Evolutionary conservation across 176 grass and related monocot species (phyloP).

Genomic region (Raddia guianensis): DNA sequence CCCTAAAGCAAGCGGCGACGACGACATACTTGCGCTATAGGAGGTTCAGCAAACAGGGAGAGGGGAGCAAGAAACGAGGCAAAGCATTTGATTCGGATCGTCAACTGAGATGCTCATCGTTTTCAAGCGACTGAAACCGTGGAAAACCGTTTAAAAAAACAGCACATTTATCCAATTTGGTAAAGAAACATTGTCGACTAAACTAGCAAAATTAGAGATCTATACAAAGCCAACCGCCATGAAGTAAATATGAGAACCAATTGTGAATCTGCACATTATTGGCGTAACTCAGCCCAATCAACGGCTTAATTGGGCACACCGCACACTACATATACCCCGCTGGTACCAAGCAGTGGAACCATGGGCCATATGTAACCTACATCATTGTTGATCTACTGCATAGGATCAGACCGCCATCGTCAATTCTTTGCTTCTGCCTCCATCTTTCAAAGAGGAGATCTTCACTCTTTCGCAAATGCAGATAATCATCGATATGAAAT

Average conservation of each 20-base stretch:
- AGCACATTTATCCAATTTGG: neutral
- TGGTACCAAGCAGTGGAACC: neutral
- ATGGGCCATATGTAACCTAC: constrained; percentile 34
- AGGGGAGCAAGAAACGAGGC: too few species aligned
- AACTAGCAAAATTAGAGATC: neutral
- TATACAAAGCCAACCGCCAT: neutral
- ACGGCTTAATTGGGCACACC: constrained; percentile 8
- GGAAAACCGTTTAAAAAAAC: neutral
- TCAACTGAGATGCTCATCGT: too few species aligned
- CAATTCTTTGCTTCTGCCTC: constrained; percentile 63
- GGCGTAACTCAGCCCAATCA: constrained; percentile 25
- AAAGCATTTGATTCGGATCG: too few species aligned
- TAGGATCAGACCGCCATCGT: constrained; percentile 61
- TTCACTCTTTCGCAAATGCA: constrained; percentile 57
- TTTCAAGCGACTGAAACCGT: too few species aligned
- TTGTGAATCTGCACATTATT: constrained; percentile 28
- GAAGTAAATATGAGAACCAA: neutral
- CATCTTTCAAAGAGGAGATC: constrained; percentile 67
- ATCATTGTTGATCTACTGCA: constrained; percentile 60
- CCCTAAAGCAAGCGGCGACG: too few species aligned
- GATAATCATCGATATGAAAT: constrained; percentile 75
- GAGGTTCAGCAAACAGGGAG: too few species aligned
- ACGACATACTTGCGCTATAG: too few species aligned
- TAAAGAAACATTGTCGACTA: neutral
- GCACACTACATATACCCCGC: neutral